These are phyloP conservation scores for Plasmodium gallinaceum DNA, from an alignment of 169 alveolate species.

Conservation along the genomic window DNA sequence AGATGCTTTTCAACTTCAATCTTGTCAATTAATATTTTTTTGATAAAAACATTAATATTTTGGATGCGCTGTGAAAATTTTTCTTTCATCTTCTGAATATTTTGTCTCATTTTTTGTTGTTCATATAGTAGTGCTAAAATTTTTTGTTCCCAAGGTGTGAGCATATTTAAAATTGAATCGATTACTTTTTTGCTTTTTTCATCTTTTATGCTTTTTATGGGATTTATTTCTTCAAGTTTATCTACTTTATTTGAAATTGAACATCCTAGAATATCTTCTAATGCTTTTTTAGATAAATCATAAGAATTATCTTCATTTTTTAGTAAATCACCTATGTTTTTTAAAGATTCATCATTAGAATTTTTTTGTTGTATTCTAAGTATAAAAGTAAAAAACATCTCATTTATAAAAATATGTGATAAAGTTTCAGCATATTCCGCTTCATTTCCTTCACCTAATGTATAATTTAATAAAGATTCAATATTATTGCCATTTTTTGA, in stretches of 20 bases:
- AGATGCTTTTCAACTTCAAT: constrained; percentile 83
- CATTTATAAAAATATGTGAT: constrained; percentile 77
- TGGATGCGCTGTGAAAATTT: constrained; percentile 78
- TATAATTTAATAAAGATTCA: constrained; percentile 9
- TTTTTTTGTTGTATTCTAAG: constrained; percentile 50
- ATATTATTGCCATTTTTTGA: background rate
- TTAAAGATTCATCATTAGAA: constrained; percentile 17
- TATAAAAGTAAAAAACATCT: constrained; percentile 68
- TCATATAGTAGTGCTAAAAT: constrained; percentile 85
- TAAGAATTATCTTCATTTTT: constrained; percentile 60
- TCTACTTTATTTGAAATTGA: constrained; percentile 34
- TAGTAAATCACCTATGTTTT: constrained; percentile 35
- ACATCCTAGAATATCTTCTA: constrained; percentile 70
- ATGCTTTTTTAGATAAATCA: constrained; percentile 58
- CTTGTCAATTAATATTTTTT: constrained; percentile 83
- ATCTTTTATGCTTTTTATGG: constrained; percentile 70
- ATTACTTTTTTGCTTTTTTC: constrained; percentile 76
- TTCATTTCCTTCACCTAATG: constrained; percentile 37
- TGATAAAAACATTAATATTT: constrained; percentile 80
- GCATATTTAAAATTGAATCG: constrained; percentile 80
- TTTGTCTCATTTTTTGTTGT: constrained; percentile 84
- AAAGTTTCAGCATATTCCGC: constrained; percentile 45
- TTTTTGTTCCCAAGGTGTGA: constrained; percentile 87
- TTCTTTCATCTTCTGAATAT: constrained; percentile 81
- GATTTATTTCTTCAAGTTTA: constrained; percentile 26